Base-by-base conservation (phyloP, 305 asterid species). In the Rubia occidens region DNA sequence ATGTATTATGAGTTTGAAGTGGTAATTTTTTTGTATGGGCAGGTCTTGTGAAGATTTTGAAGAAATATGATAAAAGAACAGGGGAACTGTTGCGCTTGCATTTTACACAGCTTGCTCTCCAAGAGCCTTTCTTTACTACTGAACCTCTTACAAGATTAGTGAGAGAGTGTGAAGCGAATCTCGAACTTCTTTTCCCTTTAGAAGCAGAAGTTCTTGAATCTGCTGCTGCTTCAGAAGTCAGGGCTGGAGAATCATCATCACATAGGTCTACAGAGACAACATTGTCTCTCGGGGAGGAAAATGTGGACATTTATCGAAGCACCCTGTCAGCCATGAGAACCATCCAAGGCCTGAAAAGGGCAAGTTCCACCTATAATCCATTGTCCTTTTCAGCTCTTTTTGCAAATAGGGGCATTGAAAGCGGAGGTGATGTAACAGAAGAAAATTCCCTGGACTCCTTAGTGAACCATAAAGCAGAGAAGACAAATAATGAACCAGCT, bases 41-140 rank as follows among this genome's bases (percentile, higher is more conserved):
- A 94, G 99, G 99, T 68, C 90, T 94, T 47, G 80, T 91, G 44
- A 94, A 94, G 83, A 94, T 94, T 64, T 72, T 94, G 83, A 94
- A 91, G 86, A 94, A 94, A 78, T 91, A 86, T 64, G 99, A 91
- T 71, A 94, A 89, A 80, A 79, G 96, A 78, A 94, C 97, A 0
- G 97, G 99, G 21, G 89, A 80, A 76, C 71, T 88, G 70, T 66
- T 94, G 82, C 82, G 91, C 60, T 78, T 91, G 39, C 95, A 90
- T 14, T 94, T 91, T 55, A 81, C 95, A 18, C 96, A 81, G 73
- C 84, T 87, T 61, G 96, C 94, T 60, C 78, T 86, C 66, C 85
- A 84, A 74, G 94, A 94, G 81, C 99, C 96, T 47, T 91, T 94
- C 86, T 91, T 91, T 67, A 85, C 85, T 45, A 85, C 95, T 4